Percentiles rank a stretch among this genome's conserved stretches.
These are phyloP conservation scores for Nitzschia sp. DNA, from an alignment of 108 stramenopile species.

Conservation along the genomic window DNA sequence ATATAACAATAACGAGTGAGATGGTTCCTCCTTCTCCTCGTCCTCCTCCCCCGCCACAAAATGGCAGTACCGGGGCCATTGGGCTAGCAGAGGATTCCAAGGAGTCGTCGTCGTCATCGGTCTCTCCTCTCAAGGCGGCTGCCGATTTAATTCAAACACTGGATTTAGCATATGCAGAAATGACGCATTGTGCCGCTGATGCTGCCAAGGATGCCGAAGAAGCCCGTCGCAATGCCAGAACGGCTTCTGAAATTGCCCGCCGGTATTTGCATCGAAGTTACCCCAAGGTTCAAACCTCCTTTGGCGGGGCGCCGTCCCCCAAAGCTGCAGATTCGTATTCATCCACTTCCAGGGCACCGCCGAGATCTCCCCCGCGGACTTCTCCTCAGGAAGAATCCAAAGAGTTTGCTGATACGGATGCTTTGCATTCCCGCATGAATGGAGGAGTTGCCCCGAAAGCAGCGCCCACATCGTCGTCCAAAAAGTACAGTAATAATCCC, in stretches of 20 bases:
- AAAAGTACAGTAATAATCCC: not conserved
- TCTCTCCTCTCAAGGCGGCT: constrained; percentile 48
- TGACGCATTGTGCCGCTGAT: constrained; percentile 45
- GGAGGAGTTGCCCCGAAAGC: not conserved
- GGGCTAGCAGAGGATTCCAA: no score
- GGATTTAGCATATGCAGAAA: constrained; percentile 61
- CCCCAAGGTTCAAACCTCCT: constrained; percentile 8
- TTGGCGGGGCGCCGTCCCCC: constrained; percentile 3
- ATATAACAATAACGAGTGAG: no score
- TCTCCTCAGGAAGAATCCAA: not conserved
- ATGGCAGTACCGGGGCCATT: no score
- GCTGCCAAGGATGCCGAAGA: constrained; percentile 69
- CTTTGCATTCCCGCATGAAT: no score
- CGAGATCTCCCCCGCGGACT: no score
- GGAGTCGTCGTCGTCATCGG: constrained; percentile 1
- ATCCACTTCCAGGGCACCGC: not conserved
- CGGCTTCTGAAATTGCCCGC: constrained; percentile 73
- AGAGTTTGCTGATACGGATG: no score
- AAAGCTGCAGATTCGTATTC: not conserved
- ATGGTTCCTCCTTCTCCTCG: no score
- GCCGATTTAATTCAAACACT: constrained; percentile 70
- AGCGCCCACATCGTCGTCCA: not conserved
- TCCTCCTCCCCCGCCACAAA: no score
- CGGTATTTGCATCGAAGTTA: constrained; percentile 49
- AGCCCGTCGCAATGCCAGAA: constrained; percentile 66